phyloP scores from a whole-genome alignment of 2,329 filamentous ascomycete species.

The Graphiopsis chlorocephala region DNA sequence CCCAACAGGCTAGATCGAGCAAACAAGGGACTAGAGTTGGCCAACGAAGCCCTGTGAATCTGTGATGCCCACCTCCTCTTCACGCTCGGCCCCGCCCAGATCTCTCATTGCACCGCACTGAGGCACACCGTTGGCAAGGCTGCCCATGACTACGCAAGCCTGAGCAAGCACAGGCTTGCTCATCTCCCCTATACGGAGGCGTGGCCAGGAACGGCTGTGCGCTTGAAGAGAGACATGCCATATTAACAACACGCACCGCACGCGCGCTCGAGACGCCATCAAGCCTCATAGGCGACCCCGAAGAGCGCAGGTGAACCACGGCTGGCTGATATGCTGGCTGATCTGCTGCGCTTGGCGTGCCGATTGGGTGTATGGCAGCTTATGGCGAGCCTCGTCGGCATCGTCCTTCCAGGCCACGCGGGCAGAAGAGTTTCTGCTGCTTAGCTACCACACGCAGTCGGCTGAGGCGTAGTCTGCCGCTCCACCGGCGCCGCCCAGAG shows the following conservation, averaged over 20 bases:
- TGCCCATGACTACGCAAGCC: background rate
- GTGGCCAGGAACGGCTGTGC: background rate
- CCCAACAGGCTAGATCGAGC: background rate
- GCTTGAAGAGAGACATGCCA: background rate
- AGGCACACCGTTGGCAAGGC: background rate
- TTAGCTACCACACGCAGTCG: background rate
- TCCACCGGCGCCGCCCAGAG: constrained; percentile 7
- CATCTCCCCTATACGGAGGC: background rate
- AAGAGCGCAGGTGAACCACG: background rate
- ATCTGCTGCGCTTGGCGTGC: background rate
- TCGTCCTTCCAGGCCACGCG: background rate
- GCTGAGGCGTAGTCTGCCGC: constrained; percentile 10
- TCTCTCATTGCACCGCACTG: background rate
- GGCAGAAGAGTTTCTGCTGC: background rate
- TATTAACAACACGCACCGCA: background rate
- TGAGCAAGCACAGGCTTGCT: too few species aligned
- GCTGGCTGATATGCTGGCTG: background rate
- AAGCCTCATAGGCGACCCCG: background rate
- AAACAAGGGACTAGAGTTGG: background rate
- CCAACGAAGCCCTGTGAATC: too few species aligned
- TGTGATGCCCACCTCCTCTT: background rate
- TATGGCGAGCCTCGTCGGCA: background rate
- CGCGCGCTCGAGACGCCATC: background rate
- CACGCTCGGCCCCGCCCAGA: background rate
- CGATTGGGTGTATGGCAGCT: background rate